Percentiles rank a stretch among this genome's conserved stretches.
Conservation (phyloP, 2,329 filamentous ascomycete genomes). For the Akanthomyces uredinophilus region DNA sequence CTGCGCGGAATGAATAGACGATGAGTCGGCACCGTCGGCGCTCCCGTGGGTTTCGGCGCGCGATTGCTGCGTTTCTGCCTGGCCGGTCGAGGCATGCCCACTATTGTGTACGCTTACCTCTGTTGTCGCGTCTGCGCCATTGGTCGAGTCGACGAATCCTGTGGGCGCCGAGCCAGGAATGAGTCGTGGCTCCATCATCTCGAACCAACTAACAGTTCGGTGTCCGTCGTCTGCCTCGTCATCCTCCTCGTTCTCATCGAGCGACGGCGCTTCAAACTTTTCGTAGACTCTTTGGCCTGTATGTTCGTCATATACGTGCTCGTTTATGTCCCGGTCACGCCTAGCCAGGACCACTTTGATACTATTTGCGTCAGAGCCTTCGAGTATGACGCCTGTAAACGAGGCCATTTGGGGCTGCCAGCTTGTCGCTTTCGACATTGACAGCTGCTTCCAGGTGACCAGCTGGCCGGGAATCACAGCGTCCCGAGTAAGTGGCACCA, state of each 20-base stretch:
- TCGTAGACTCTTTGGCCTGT: slow-evolving; percentile 70
- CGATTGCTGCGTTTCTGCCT: slow-evolving; percentile 26
- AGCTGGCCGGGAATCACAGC: slow-evolving; percentile 55
- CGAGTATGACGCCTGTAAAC: slow-evolving; percentile 62
- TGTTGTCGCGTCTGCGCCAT: slow-evolving; percentile 10
- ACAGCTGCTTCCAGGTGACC: slow-evolving; percentile 63
- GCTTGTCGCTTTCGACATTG: slow-evolving; percentile 55
- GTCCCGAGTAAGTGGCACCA: slow-evolving; percentile 45
- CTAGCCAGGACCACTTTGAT: slow-evolving; percentile 63
- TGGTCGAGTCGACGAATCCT: slow-evolving; percentile 22
- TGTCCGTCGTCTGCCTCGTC: slow-evolving; percentile 57
- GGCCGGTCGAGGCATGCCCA: slow-evolving; percentile 22
- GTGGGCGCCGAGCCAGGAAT: slow-evolving; percentile 36
- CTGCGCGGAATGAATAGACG: slow-evolving; percentile 27
- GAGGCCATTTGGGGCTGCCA: slow-evolving; percentile 61
- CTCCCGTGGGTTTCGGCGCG: slow-evolving; percentile 20
- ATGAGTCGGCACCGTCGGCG: slow-evolving; percentile 19
- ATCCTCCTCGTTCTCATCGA: slow-evolving; percentile 53
- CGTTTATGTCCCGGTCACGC: slow-evolving; percentile 57
- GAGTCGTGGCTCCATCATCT: slow-evolving; percentile 65
- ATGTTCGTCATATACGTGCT: slow-evolving; percentile 57
- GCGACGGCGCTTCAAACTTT: slow-evolving; percentile 69
- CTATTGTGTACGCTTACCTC: slow-evolving; percentile 20
- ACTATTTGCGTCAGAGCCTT: slow-evolving; percentile 44
- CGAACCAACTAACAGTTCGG: slow-evolving; percentile 53